Conservation (phyloP, 192 early-diverging fungal species). For the Coemansia brasiliensis region DNA sequence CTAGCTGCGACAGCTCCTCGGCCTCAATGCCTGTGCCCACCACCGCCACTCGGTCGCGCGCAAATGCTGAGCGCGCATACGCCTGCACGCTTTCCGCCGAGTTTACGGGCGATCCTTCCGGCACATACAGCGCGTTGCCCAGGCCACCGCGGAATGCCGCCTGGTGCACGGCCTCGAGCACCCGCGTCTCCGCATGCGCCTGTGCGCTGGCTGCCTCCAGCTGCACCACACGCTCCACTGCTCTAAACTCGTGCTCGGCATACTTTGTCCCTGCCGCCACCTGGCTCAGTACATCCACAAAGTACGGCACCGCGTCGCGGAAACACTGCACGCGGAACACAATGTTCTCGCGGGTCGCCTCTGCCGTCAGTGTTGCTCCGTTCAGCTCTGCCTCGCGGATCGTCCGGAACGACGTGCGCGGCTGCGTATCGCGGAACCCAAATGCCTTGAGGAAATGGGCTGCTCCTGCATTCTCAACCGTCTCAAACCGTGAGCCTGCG, state of each 20-base stretch:
- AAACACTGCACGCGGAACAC: slow-evolving; percentile 89
- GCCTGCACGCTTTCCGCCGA: slow-evolving; percentile 68
- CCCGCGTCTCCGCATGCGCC: slow-evolving; percentile 62
- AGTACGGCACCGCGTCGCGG: slow-evolving; percentile 77
- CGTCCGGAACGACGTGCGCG: slow-evolving; percentile 81
- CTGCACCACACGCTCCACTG: slow-evolving; percentile 61
- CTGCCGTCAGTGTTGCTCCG: slow-evolving; percentile 80
- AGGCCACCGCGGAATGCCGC: slow-evolving; percentile 92
- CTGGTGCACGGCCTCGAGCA: slow-evolving; percentile 80
- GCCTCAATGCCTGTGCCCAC: slow-evolving; percentile 84
- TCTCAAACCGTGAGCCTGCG: slow-evolving; percentile 84
- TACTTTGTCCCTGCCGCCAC: slow-evolving; percentile 79
- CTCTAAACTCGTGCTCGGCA: slow-evolving; percentile 83
- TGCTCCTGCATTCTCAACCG: slow-evolving; percentile 69
- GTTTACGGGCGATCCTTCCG: slow-evolving; percentile 60
- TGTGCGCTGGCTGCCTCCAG: slow-evolving; percentile 69
- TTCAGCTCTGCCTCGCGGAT: slow-evolving; percentile 89
- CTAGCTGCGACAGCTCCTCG: slow-evolving; percentile 66
- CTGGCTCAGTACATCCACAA: slow-evolving; percentile 80
- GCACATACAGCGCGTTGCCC: slow-evolving; percentile 91
- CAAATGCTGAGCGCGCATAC: slow-evolving; percentile 73
- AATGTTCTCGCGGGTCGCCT: slow-evolving; percentile 80
- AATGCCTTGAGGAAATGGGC: slow-evolving; percentile 91
- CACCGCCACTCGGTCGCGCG: slow-evolving; percentile 73
- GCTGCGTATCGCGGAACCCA: slow-evolving; percentile 81